These are phyloP conservation scores for Carallia pectinifolia DNA, from an alignment of 345 rosid species.

Conservation along the genomic window DNA sequence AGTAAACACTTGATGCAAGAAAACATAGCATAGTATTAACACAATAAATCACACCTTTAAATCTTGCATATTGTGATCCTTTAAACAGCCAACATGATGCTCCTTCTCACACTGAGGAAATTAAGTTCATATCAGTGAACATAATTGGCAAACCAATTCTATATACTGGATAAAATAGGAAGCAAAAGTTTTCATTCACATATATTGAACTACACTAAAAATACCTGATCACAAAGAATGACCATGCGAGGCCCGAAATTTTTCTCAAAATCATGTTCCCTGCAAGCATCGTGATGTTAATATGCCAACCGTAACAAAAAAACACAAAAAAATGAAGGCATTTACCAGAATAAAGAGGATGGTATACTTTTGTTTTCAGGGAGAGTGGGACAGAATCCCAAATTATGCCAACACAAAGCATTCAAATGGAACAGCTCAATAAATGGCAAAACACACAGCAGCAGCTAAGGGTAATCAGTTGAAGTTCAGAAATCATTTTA, in stretches of 20 bases:
- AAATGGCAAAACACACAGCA: too few species aligned
- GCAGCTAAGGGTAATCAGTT: too few species aligned
- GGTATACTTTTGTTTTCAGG: too few species aligned
- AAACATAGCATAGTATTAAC: not conserved
- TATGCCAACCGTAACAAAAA: slow-evolving; percentile 1
- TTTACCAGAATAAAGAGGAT: not conserved
- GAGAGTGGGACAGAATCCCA: not conserved
- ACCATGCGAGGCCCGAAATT: slow-evolving; percentile 84
- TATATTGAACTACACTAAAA: slow-evolving; percentile 11
- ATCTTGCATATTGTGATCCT: slow-evolving; percentile 69
- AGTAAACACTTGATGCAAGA: slow-evolving; percentile 3
- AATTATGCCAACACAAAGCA: not conserved
- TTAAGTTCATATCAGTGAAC: not conserved
- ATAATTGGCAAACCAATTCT: not conserved
- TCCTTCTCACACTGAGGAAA: slow-evolving; percentile 76
- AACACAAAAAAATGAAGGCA: not conserved
- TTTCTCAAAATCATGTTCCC: slow-evolving; percentile 65
- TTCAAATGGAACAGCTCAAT: not conserved
- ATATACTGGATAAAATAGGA: not conserved
- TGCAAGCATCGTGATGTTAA: slow-evolving; percentile 34
- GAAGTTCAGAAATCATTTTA: too few species aligned
- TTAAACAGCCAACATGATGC: slow-evolving; percentile 90
- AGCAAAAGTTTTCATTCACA: slow-evolving; percentile 1
- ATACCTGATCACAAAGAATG: slow-evolving; percentile 92
- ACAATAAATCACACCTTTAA: slow-evolving; percentile 54